Evolutionary conservation across 2,329 filamentous ascomycete genomes (phyloP).

Genomic region (Periconia macrospinosa): DNA sequence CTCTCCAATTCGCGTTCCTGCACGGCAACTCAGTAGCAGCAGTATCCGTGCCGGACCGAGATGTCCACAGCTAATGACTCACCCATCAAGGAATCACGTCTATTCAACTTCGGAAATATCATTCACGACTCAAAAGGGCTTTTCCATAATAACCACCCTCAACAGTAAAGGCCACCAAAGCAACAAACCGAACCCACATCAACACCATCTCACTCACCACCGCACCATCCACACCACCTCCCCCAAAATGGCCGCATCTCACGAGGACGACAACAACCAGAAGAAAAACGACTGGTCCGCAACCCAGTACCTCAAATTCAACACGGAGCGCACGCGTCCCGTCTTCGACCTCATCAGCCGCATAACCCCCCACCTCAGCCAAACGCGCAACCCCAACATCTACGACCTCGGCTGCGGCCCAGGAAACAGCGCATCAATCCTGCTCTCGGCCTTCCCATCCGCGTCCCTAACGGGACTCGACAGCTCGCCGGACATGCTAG

Average conservation of each 20-base stretch:
- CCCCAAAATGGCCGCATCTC: not conserved
- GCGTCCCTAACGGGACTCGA: constrained; percentile 57
- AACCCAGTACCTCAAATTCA: constrained; percentile 60
- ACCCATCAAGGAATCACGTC: not conserved
- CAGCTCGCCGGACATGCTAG: constrained; percentile 59
- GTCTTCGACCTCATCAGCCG: constrained; percentile 57
- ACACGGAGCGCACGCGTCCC: constrained; percentile 56
- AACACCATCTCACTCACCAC: not conserved
- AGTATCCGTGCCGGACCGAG: not conserved
- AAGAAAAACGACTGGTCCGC: constrained; percentile 56
- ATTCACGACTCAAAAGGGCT: not conserved
- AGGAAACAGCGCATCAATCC: constrained; percentile 58
- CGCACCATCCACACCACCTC: not conserved
- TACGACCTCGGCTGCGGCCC: constrained; percentile 65
- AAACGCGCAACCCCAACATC: constrained; percentile 42
- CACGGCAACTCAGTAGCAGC: not conserved
- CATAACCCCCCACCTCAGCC: constrained; percentile 41
- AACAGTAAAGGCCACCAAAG: not conserved
- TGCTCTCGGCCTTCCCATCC: constrained; percentile 52
- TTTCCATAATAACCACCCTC: no score
- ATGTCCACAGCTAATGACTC: not conserved
- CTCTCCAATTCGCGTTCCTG: not conserved
- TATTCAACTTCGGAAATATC: not conserved
- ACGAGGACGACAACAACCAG: not conserved
- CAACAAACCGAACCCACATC: not conserved